A percentile compares a stretch with the other conserved stretches of the same genome.
phyloP scores from a whole-genome alignment of 2,329 filamentous ascomycete species.

The Paecilomyces formosus region DNA sequence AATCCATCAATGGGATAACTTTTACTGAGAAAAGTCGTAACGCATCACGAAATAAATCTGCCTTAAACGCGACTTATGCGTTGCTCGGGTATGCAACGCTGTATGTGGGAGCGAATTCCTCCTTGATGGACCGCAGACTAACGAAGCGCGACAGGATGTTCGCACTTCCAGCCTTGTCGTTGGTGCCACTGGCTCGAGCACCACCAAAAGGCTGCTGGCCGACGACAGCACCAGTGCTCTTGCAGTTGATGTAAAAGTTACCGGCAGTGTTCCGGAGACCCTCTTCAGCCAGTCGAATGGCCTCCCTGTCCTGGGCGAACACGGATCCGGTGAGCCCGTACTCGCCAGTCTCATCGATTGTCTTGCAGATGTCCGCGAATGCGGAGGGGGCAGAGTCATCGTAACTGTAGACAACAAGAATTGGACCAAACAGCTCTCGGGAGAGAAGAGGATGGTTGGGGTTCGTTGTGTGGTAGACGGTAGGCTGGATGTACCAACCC shows the following conservation, averaged over 20 bases:
- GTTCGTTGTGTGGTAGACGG: constrained; percentile 69
- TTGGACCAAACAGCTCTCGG: constrained; percentile 75
- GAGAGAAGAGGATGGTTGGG: constrained; percentile 66
- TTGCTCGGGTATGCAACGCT: constrained; percentile 66
- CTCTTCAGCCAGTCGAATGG: constrained; percentile 27
- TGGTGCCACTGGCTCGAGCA: constrained; percentile 60
- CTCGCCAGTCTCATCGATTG: constrained; percentile 32
- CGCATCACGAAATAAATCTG: not conserved
- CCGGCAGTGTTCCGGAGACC: constrained; percentile 31
- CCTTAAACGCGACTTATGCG: constrained; percentile 19
- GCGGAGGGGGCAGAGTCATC: constrained; percentile 55
- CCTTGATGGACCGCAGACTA: constrained; percentile 62
- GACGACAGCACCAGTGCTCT: constrained; percentile 61
- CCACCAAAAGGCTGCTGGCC: constrained; percentile 68
- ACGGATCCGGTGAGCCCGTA: constrained; percentile 38
- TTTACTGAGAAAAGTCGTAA: not conserved
- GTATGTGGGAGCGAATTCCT: constrained; percentile 61
- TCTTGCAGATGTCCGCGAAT: constrained; percentile 53
- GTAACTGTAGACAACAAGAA: constrained; percentile 70
- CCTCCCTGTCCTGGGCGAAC: constrained; percentile 33
- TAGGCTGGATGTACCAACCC: constrained; percentile 79
- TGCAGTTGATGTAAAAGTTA: constrained; percentile 39
- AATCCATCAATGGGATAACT: not conserved
- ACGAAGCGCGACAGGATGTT: constrained; percentile 60
- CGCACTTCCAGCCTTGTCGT: constrained; percentile 64